Evolutionary conservation across 495 filamentous ascomycete genomes (phyloP).

Genomic region (Penicillium roqueforti): DNA sequence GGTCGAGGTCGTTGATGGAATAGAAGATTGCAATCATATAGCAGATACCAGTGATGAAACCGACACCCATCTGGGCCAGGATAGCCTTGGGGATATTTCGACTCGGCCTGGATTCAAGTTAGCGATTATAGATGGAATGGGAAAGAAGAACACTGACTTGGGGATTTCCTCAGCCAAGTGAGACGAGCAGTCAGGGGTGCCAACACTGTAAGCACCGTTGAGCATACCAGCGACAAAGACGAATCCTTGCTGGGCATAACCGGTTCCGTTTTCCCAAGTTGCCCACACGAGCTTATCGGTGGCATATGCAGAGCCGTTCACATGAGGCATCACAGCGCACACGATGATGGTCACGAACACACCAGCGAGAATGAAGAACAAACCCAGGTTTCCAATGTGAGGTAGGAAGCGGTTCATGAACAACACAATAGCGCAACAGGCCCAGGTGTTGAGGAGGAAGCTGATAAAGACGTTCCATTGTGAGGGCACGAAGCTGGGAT

Average conservation of each 20-base stretch:
- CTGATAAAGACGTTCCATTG: slow-evolving; percentile 75
- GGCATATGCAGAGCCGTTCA: slow-evolving; percentile 45
- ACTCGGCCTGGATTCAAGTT: slow-evolving; percentile 29
- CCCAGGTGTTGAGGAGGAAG: slow-evolving; percentile 65
- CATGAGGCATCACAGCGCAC: slow-evolving; percentile 66
- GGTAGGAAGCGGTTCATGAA: slow-evolving; percentile 69
- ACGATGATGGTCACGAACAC: slow-evolving; percentile 69
- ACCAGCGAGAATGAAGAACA: slow-evolving; percentile 66
- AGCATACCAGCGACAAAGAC: slow-evolving; percentile 78
- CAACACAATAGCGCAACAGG: slow-evolving; percentile 58
- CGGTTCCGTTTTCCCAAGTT: slow-evolving; percentile 61
- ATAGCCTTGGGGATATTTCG: slow-evolving; percentile 50
- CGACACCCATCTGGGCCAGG: slow-evolving; percentile 45
- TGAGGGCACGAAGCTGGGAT: slow-evolving; percentile 57
- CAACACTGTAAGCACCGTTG: slow-evolving; percentile 81
- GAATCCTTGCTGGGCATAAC: slow-evolving; percentile 64
- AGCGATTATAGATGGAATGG: not conserved
- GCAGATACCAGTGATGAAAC: slow-evolving; percentile 45
- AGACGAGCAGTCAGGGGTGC: slow-evolving; percentile 70
- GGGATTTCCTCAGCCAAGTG: slow-evolving; percentile 84
- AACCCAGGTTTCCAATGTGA: slow-evolving; percentile 58
- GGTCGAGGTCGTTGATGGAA: slow-evolving; percentile 40
- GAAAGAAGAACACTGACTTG: slow-evolving; percentile 34
- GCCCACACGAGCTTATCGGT: slow-evolving; percentile 58
- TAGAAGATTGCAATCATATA: slow-evolving; percentile 55